A percentile compares a stretch with the other conserved stretches of the same genome.
phyloP scores from a whole-genome alignment of 2,329 filamentous ascomycete genomes.

The Byssochlamys sp. region DNA sequence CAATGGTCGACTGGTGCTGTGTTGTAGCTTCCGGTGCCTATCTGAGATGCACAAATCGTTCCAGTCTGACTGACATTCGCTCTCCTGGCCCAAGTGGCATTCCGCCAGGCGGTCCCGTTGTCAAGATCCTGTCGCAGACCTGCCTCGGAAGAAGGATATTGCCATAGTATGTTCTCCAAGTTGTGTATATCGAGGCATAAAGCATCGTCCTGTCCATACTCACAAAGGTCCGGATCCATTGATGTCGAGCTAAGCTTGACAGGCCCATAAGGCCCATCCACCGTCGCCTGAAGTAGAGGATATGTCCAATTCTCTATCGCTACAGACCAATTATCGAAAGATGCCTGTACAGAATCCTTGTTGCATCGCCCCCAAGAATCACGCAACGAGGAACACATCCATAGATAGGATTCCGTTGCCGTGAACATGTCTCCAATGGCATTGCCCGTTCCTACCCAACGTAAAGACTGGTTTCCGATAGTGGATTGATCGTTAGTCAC shows the following conservation, averaged over 20 bases:
- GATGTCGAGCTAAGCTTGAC: not conserved
- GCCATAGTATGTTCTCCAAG: not conserved
- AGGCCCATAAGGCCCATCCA: not conserved
- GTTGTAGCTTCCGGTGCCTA: not conserved
- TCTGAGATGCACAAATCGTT: not conserved
- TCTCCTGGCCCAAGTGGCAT: not conserved
- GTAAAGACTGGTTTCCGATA: not conserved
- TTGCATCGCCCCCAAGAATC: not conserved
- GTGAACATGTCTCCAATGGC: not conserved
- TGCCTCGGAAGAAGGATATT: not conserved
- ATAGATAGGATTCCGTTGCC: not conserved
- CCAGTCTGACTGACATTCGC: not conserved
- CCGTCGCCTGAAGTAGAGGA: not conserved
- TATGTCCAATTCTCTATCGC: not conserved
- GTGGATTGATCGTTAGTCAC: not conserved
- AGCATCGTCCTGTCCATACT: not conserved
- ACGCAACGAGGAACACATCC: not conserved
- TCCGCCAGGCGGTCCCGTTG: not conserved
- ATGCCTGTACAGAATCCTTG: not conserved
- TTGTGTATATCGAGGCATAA: not conserved
- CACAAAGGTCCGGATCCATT: not conserved
- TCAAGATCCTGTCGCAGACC: not conserved
- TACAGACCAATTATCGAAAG: not conserved
- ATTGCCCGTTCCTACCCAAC: not conserved
- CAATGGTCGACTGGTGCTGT: constrained; percentile 10